Evolutionary conservation across 2,329 filamentous ascomycete genomes (phyloP).

Genomic region (Aureobasidium musti): DNA sequence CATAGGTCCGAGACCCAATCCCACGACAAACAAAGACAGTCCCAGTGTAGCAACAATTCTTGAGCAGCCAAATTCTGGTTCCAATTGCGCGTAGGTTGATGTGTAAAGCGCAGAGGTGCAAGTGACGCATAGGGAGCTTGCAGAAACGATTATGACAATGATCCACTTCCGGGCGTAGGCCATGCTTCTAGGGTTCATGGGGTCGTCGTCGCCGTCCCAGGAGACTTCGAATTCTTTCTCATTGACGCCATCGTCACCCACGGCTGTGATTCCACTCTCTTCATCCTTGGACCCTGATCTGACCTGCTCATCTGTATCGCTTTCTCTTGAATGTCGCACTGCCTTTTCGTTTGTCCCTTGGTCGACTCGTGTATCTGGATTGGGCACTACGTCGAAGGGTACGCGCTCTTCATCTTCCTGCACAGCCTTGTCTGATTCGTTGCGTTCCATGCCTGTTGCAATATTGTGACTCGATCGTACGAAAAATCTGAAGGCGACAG

Average conservation of each 20-base stretch:
- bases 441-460: not conserved
- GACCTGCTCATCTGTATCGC: conserved; percentile 1
- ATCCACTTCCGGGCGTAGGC: conserved; percentile 68
- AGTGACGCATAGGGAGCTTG: conserved; percentile 79
- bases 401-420: conserved; percentile 17
- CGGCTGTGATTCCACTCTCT: conserved; percentile 19
- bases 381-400: conserved; percentile 24
- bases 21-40: conserved; percentile 78
- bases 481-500: not conserved
- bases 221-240: conserved; percentile 64
- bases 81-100: conserved; percentile 75
- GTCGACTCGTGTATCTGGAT: conserved; percentile 1
- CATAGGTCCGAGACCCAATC: conserved; percentile 63
- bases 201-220: conserved; percentile 75
- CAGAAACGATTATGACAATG: conserved; percentile 72
- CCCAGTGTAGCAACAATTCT: conserved; percentile 75
- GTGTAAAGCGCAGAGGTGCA: conserved; percentile 89
- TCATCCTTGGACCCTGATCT: conserved; percentile 19
- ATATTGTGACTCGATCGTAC: not conserved
- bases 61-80: conserved; percentile 70
- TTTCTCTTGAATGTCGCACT: conserved; percentile 15
- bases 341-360: conserved; percentile 6
- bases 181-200: conserved; percentile 72
- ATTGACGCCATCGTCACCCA: not conserved
- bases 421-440: not conserved